Base-by-base conservation (phyloP, 2,329 filamentous ascomycete species). In the Cladorrhinum sp. region DNA sequence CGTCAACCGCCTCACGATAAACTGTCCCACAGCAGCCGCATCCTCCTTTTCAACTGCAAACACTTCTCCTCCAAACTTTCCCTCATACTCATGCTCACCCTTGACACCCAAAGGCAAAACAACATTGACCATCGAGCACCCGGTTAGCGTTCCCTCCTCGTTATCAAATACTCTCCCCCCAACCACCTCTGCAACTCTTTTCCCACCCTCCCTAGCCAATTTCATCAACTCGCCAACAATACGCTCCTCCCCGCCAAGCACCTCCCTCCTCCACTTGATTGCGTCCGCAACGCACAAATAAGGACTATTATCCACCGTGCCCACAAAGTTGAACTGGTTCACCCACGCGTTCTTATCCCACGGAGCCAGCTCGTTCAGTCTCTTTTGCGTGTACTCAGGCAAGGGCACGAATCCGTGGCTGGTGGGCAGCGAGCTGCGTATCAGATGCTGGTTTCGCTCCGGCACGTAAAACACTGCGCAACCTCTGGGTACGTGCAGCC, bases 391-490 rank as follows among this genome's bases (percentile, higher is more conserved):
- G 5, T 20, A 18, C 42, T 46, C 42, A 2, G 62, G 59, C 24
- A 68, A 70, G 0, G 90, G 80, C 0, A 83, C 70, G 73, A 91
- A 96, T 0, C 91, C 90, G 72, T 93, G 90, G 42, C 88, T 92
- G 0, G 92, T 96, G 0, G 92, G 90, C 28, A 96, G 73, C 0
- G 91, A 88, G 1, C 87, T 87, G 14, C 86, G 83, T 48, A 97
- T 85, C 49, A 96, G 74, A 54, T 79, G 76, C 73, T 97, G 94
- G 73, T 96, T 92, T 21, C 88, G 82, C 18, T 79, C 62, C 0
- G 92, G 90, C 1, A 95, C 90, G 74, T 96, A 89, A 65, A 97
- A 84, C 3, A 95, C 78, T 2, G 92, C 92, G 71, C 89, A 92
- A 16, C 88, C 89, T 30, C 93, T 86, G 0, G 93, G 94, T 0